Base-by-base conservation (phyloP, 179 eudicot species). In the Silene vulgaris region DNA sequence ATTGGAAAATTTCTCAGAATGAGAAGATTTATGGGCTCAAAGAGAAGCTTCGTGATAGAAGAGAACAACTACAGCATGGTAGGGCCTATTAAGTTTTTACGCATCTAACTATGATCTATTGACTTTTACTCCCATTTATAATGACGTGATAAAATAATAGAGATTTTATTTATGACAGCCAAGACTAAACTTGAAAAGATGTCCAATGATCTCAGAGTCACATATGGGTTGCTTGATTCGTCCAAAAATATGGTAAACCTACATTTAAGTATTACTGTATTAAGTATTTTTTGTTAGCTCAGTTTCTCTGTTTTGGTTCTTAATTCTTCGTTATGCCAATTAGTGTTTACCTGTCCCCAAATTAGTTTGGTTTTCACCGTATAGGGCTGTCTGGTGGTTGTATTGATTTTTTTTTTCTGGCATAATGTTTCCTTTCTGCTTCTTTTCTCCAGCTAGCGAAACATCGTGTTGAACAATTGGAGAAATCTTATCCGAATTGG, bases 401-500 rank as follows among this genome's bases (percentile, higher is more conserved):
- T 43, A 2, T 43, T 9, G n/a, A 69, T 12, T 65, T 8, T 63
- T 20, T 60, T 32, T 35, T 35, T 35, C 26, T 66, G 50, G 12
- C 59, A 28, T 21, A 69, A 11, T 9, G 16, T 19, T 75, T 65
- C 35, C 28, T 60, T 14, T 26, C 48, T 76, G 14, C n/a, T 68
- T 77, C 74, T 82, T 66, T 81, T 52, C 57, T 83, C 77, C 89
- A 95, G 99, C 65, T 95, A 81, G 96, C 89, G 75, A 95, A 84
- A 75, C 89, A 83, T 76, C 92, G 92, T 16, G 74, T 75, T 50
- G 99, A 92, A 75, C 93, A 92, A 82, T 81, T 95, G 82, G 99
- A 95, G 84, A 95, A 92, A 82, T 86, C 86, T 66, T 95, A 89
- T 81, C 97, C 96, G 32, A 95, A 93, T 84, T 90, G 89, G 78